Evolutionary conservation across 306 rosid genomes (phyloP).

Genomic region (Echinosophora koreensis): DNA sequence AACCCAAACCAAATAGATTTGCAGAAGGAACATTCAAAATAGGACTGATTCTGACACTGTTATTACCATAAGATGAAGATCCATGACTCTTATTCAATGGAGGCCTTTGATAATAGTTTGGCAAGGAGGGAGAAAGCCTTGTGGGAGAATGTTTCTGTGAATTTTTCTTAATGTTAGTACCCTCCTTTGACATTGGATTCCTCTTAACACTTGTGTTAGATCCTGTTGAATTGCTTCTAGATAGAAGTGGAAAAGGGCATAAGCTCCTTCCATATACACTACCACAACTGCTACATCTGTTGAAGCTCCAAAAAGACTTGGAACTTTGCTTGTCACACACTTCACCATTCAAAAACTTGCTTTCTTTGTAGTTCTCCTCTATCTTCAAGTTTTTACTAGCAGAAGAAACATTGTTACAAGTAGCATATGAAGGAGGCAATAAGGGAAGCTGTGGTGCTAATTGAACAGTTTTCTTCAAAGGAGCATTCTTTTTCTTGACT

Average conservation of each 20-base stretch:
- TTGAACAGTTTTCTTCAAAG: slow-evolving; percentile 42
- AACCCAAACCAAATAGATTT: slow-evolving; percentile 75
- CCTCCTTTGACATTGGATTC: slow-evolving; percentile 56
- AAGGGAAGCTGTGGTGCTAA: slow-evolving; percentile 43
- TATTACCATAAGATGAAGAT: slow-evolving; percentile 58
- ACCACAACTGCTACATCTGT: slow-evolving; percentile 87
- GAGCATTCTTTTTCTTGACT: slow-evolving; percentile 63
- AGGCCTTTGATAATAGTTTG: slow-evolving; percentile 63
- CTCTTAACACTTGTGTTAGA: slow-evolving; percentile 61
- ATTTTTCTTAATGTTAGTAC: slow-evolving; percentile 52
- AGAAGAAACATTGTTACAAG: background rate
- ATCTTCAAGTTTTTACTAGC: slow-evolving; percentile 39
- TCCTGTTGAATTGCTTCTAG: slow-evolving; percentile 90
- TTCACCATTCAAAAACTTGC: slow-evolving; percentile 44
- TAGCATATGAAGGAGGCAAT: slow-evolving; percentile 45
- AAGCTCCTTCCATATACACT: slow-evolving; percentile 76
- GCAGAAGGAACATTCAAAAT: slow-evolving; percentile 75
- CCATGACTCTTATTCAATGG: slow-evolving; percentile 77
- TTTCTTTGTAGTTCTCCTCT: slow-evolving; percentile 50
- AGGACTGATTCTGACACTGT: slow-evolving; percentile 62
- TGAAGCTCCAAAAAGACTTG: slow-evolving; percentile 88
- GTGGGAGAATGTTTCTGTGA: slow-evolving; percentile 51
- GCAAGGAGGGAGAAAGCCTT: slow-evolving; percentile 44
- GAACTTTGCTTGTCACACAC: slow-evolving; percentile 59
- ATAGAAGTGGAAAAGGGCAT: slow-evolving; percentile 82